Evolutionary conservation across 495 filamentous ascomycete genomes (phyloP), one percentile per base, ranked within the genome.

Genomic region (Cairneyella variabilis): DNA sequence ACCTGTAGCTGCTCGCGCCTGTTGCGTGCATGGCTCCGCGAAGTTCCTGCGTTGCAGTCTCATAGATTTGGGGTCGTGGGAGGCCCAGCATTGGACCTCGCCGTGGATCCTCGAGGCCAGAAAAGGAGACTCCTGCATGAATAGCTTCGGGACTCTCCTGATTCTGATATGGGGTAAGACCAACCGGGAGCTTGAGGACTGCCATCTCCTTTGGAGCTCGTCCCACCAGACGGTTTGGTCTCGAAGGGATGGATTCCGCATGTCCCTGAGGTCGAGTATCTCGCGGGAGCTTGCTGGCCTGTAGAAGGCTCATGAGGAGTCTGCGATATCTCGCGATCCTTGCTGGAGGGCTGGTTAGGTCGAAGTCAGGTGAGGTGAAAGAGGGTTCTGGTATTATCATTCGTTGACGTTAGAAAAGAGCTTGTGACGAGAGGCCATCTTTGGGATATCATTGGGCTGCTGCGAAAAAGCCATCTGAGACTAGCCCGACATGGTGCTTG

Each of bases 81-180:
- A 22, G 11, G 32, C 16, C 40, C 25, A 53, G 53, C 45, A 59
- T 38, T 59, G 56, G 56, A 54, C 42, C 45, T 51, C 51, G 32
- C 34, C 36, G 22, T 26, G 40, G 26, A 32, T 22, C 38, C 28
- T 55, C 55, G 25, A 28, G 30, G 45, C 53, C 54, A 56, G 42
- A 60, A 59, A n/a, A 20, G 46, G 57, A 63, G 48, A 25, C 60
- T 63, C 60, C 56, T 59, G 60, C 60, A 63, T 63, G 57, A 59
- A 60, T 60, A 48, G 54, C 57, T 58, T 56, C 54, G 45, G 41
- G 23, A 36, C 46, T 54, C 42, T 56, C 55, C 54, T 57, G 39
- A 27, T 18, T 55, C 14, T 48, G 51, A 48, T 57, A 38, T 54
- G 60, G 57, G 57, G 53, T 54, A 58, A 42, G 56, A 42, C 60